Percentiles rank a stretch among this genome's conserved stretches.
These are phyloP conservation scores for Amanita subjunquillea DNA, from an alignment of 768 basidiomycete genomes.

Conservation along the genomic window DNA sequence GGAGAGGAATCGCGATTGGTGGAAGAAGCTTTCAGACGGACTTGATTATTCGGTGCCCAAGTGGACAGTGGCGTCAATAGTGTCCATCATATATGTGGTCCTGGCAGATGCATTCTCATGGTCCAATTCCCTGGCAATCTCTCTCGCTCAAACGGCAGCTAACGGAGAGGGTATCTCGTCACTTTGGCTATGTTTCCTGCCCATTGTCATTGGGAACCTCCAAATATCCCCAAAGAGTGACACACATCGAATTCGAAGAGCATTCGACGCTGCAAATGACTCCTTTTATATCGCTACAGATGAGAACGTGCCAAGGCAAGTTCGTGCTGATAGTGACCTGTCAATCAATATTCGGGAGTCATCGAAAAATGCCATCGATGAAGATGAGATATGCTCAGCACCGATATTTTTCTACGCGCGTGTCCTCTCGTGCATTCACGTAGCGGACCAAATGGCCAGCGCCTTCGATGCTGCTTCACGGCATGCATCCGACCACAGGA, in stretches of 20 bases:
- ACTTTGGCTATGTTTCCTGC: conserved; percentile 34
- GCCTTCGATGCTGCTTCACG: neutral
- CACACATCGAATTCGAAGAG: conserved; percentile 17
- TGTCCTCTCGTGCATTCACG: conserved; percentile 12
- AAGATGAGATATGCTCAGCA: conserved; percentile 11
- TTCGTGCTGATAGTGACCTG: neutral
- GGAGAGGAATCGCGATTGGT: conserved; percentile 31
- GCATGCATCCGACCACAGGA: neutral
- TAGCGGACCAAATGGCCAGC: conserved; percentile 4
- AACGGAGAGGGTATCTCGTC: conserved; percentile 29
- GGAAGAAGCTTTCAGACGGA: conserved; percentile 20
- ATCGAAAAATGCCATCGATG: neutral
- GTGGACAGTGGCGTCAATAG: conserved; percentile 27
- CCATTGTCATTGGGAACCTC: conserved; percentile 33
- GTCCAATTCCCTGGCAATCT: conserved; percentile 19
- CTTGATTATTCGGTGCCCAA: conserved; percentile 23
- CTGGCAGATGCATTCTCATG: conserved; percentile 32
- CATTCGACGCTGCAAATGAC: conserved; percentile 19
- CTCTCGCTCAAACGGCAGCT: conserved; percentile 13
- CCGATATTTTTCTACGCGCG: conserved; percentile 16
- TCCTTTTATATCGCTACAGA: conserved; percentile 16
- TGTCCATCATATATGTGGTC: conserved; percentile 32
- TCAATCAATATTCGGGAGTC: conserved; percentile 10
- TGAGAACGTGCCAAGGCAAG: neutral
- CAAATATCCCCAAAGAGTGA: conserved; percentile 32